A percentile compares a stretch with the other conserved stretches of the same genome.
Conservation (phyloP, 257 asterid genomes). For the Coffea canephora region DNA sequence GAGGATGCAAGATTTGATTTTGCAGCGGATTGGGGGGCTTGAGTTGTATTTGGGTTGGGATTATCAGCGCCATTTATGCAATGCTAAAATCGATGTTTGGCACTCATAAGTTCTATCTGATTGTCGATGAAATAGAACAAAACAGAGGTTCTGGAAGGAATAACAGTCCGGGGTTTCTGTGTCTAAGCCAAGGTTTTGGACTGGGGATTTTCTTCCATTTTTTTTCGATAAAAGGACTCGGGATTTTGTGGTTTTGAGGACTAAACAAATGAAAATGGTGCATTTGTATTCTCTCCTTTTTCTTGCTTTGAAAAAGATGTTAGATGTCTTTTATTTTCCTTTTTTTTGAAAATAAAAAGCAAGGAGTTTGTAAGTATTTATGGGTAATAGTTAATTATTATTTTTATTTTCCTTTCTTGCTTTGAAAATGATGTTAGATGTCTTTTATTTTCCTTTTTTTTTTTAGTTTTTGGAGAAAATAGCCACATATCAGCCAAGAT, state of each 20-base stretch:
- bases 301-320: background rate
- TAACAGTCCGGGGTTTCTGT: background rate
- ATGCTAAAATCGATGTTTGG: background rate
- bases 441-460: background rate
- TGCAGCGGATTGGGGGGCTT: conserved; percentile 36
- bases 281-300: background rate
- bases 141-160: background rate
- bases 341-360: too few relatives aligned
- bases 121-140: background rate
- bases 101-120: background rate
- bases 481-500: too few relatives aligned
- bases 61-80: conserved; percentile 37
- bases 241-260: background rate
- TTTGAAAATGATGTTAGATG: too few relatives aligned
- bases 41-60: conserved; percentile 46
- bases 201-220: too few relatives aligned
- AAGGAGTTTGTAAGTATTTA: too few relatives aligned
- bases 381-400: too few relatives aligned
- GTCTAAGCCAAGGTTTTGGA: background rate
- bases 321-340: background rate
- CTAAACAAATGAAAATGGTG: background rate
- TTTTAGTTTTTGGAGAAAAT: too few relatives aligned
- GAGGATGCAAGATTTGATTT: conserved; percentile 24
- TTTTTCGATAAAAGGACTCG: too few relatives aligned
- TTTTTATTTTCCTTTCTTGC: background rate